Conservation (phyloP, 2,329 filamentous ascomycete species). For the Coniochaeta sp. region DNA sequence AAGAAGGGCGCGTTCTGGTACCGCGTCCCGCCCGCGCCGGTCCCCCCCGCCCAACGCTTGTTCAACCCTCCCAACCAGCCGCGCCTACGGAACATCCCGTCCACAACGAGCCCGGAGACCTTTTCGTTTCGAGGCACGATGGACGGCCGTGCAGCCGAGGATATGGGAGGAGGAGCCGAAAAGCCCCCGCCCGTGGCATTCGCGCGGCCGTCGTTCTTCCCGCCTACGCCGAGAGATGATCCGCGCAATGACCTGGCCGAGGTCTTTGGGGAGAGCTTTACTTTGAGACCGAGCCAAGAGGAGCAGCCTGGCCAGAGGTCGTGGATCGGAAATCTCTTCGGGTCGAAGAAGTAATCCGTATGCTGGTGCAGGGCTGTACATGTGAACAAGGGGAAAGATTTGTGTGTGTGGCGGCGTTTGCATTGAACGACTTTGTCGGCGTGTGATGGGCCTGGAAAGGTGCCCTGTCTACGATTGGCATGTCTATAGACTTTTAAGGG, state of each 20-base stretch:
- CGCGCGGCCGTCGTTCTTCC: conserved; percentile 55
- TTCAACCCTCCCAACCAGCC: conserved; percentile 55
- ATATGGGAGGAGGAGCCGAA: conserved; percentile 1
- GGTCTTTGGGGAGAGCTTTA: conserved; percentile 36
- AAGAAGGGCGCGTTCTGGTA: conserved; percentile 57
- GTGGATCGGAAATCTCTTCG: not conserved
- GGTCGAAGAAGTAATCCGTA: not conserved
- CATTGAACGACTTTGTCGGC: no score
- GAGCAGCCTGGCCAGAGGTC: not conserved
- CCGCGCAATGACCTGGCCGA: conserved; percentile 36
- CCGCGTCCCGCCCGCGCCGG: conserved; percentile 62
- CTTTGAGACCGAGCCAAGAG: conserved; percentile 23
- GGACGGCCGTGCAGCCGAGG: not conserved
- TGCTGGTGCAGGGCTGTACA: not conserved
- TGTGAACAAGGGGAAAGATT: no score
- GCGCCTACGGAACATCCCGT: conserved; percentile 38
- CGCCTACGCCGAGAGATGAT: conserved; percentile 31
- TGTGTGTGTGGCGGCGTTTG: not conserved
- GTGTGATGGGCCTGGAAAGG: no score
- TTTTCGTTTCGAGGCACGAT: conserved; percentile 1
- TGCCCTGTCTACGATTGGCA: not conserved
- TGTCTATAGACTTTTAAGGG: not conserved
- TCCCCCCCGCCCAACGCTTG: conserved; percentile 53
- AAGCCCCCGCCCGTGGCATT: conserved; percentile 34
- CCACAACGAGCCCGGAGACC: not conserved